These are phyloP conservation scores for Suillus variegatus DNA, from an alignment of 768 basidiomycete species.

Conservation along the genomic window DNA sequence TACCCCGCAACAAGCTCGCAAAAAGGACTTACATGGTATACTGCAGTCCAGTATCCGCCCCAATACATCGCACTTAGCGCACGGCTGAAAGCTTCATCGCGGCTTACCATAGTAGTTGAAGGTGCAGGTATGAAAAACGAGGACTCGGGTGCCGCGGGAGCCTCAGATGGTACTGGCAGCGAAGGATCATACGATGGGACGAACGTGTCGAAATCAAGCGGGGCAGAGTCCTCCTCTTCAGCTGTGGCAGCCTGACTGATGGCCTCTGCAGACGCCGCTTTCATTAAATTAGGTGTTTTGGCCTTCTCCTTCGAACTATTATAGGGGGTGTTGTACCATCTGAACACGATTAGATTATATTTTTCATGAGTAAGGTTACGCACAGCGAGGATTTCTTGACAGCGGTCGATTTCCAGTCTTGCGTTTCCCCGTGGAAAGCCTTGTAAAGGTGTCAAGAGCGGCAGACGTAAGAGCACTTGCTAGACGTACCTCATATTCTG, in stretches of 20 bases:
- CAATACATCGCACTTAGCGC: conserved; percentile 84
- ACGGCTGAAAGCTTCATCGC: conserved; percentile 76
- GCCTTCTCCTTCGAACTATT: conserved; percentile 17
- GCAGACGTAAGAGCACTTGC: background rate
- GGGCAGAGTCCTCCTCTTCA: conserved; percentile 54
- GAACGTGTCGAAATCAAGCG: conserved; percentile 70
- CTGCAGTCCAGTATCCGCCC: conserved; percentile 85
- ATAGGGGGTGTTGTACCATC: conserved; percentile 77
- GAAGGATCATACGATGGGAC: conserved; percentile 71
- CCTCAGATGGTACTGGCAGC: conserved; percentile 38
- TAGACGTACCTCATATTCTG: conserved; percentile 67
- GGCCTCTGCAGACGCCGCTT: conserved; percentile 11
- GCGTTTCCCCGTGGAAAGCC: conserved; percentile 67
- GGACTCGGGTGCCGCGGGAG: conserved; percentile 14
- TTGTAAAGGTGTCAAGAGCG: conserved; percentile 22
- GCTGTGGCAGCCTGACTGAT: background rate
- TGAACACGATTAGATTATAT: conserved; percentile 28
- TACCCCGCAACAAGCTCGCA: background rate
- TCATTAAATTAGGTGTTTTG: conserved; percentile 18
- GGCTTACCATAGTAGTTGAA: conserved; percentile 45
- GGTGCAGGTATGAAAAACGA: conserved; percentile 33
- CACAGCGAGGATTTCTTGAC: conserved; percentile 75
- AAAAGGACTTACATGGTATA: conserved; percentile 65
- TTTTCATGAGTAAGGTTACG: conserved; percentile 29
- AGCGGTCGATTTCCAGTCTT: conserved; percentile 63